Base-by-base conservation (phyloP, 805 yeast species). In the Kodamaea neixiangensis region DNA sequence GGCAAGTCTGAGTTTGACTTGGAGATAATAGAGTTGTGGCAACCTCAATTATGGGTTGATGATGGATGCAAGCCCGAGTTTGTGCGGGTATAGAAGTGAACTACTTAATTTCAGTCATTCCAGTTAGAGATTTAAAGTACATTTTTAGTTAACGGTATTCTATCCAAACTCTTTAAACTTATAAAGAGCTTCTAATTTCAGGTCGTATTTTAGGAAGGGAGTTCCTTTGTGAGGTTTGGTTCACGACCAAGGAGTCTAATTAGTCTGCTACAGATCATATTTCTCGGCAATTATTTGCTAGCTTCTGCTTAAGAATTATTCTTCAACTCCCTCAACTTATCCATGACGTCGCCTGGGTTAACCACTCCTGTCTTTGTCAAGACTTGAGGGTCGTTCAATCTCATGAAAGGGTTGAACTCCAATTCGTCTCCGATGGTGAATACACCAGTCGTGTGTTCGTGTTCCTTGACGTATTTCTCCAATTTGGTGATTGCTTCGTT, bases 1-100 rank as follows among this genome's bases (percentile, higher is more conserved):
- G 97, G 97, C 7, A 93, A 93, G 69, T 94, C 93, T 19, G 97
- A 89, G 59, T 87, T 85, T 48, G 99, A 93, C 69, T 76, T 92
- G 62, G 96, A 90, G 66, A 89, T 88, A 57, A 89, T 93, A 50
- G 97, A 94, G 66, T 74, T 83, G 63, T 92, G 89, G 78, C 82
- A 84, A 59, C 87, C 90, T 1, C 74, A 73, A 9, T 62, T 89
- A 44, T 65, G 64, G 52, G 76, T 82, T 22, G 79, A 81, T 55
- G 67, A 67, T 35, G 59, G 57, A 13, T 72, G 73, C 51, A 73
- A 79, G 35, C 97, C 97, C 0, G 79, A 74, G 13, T 91, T 89
- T 77, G 85, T 85, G 7, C 63, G 80, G 50, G 55, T 68, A 44
- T 71, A 54, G 49, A 4, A 13, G 7, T 14, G 14, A 6, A 9